Base-by-base conservation (phyloP, 495 filamentous ascomycete species). In the Cudoniella acicularis region DNA sequence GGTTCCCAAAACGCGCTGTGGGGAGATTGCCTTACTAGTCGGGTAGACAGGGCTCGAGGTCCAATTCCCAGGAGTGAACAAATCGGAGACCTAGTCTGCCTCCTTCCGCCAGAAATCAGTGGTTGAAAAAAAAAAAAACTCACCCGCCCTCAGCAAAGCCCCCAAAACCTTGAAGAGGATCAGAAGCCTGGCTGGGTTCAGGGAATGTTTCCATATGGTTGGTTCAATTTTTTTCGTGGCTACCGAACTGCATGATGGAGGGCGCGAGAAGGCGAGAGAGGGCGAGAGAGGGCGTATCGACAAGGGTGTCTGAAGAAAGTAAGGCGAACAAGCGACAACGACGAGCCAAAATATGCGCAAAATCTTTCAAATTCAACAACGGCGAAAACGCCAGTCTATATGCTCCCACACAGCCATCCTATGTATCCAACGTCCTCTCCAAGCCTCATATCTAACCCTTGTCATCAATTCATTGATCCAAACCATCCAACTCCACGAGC, bases 401-500 rank as follows among this genome's bases (percentile, higher is more conserved):
- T 58, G 54, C 60, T 56, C 52, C 48, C 22, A 6, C 24, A 11
- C 27, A 20, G 9, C 27, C 27, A 22, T 53, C 22, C 51, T 25
- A 36, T 41, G 13, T 17, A 47, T 21, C 23, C 10, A 53, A 53
- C 27, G 25, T 25, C 51, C 48, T 16, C 48, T 26, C 20, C 48
- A 23, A 51, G 20, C 48, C 48, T 2, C 40, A 16, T 30, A 18
- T 18, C 2, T 22, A n/a, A 22, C 27, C 26, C 53, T 21, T 16
- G 22, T 50, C 45, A n/a, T n/a, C 22, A 42, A 2, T 20, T 58
- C 54, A 84, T 60, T 79, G 79, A 77, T 96, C 92, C 70, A 96
- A 67, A 10, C 93, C 93, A 76, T 96, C 91, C 64, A 91, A 79
- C 74, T 95, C 89, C 61, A 97, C 85, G 69, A 97, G 73, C 71